Evolutionary conservation across 805 yeast genomes (phyloP), one percentile per base, ranked within the genome.

Genomic region (Kluyveromyces aestuarii): DNA sequence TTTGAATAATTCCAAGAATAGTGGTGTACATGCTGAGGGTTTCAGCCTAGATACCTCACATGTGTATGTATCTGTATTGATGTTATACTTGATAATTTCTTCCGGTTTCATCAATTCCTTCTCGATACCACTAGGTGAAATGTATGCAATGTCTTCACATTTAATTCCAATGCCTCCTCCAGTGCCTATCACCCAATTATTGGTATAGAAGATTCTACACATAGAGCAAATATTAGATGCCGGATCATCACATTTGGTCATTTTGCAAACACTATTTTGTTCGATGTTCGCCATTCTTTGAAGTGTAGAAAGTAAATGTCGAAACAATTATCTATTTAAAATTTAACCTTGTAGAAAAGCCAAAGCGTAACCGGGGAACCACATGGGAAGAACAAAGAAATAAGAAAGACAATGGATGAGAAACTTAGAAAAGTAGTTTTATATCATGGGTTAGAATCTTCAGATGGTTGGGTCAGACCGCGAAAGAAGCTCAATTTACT

Each of bases 101-200:
- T 76, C 74, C 4, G 96, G 95, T 39, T 74, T 68, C 79, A 90
- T 82, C 51, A 89, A 72, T 63, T 90, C 98, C 69, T 90, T 90
- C 63, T 90, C 96, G 8, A 90, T 95, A 1, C 97, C 97, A n/a
- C 95, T 85, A 5, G 98, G 97, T 0, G 97, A 95, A 39, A 90
- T 75, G 63, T 76, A 90, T 51, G 79, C 73, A 1, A 73, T 75
- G 2, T 76, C 73, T 9, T 53, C 52, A 41, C 58, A 60, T 50
- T 60, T 66, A 45, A 90, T 83, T 33, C 95, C 84, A 57, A 91
- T 83, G 2, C 97, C 97, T 33, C 97, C 98, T 2, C 96, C 97
- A 1, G 98, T 91, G 2, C 97, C 97, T 0, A 96, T 82, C 56
- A 87, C 91, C 96, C 96, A 89, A 45, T 86, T 84, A 60, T 84